phyloP scores from a whole-genome alignment of 768 basidiomycete species.

The Phaeotremella fagi region DNA sequence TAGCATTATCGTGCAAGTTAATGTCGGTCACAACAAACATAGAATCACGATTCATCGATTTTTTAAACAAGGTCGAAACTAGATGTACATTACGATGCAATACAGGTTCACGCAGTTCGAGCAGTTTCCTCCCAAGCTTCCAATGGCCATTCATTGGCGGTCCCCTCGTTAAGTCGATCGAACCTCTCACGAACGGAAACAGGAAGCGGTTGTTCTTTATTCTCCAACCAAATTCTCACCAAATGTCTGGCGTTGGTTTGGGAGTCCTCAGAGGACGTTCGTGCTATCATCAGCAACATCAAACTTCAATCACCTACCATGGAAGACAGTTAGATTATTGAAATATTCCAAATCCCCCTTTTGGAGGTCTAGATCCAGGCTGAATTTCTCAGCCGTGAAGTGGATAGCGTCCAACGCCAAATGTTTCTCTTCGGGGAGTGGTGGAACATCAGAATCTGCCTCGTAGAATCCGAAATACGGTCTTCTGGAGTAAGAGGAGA shows the following conservation, averaged over 20 bases:
- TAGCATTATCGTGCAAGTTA: too few species aligned
- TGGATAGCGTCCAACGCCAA: slow-evolving; percentile 27
- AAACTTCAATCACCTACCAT: slow-evolving; percentile 8
- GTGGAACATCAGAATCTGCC: slow-evolving; percentile 10
- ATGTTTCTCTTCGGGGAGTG: slow-evolving; percentile 21
- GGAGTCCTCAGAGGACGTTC: slow-evolving; percentile 19
- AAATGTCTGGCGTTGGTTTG: slow-evolving; percentile 19
- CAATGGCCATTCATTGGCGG: slow-evolving; percentile 12
- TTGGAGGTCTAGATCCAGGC: slow-evolving; percentile 22
- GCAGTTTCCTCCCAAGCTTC: slow-evolving; percentile 24
- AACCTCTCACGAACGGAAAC: slow-evolving; percentile 1
- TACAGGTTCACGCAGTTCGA: too few species aligned
- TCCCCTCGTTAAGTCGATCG: not conserved
- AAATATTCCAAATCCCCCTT: slow-evolving; percentile 31
- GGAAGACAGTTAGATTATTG: slow-evolving; percentile 23
- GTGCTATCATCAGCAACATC: slow-evolving; percentile 9
- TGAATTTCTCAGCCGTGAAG: slow-evolving; percentile 27
- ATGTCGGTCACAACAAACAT: too few species aligned
- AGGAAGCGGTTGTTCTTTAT: slow-evolving; percentile 14
- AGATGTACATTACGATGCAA: too few species aligned
- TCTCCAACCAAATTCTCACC: slow-evolving; percentile 16
- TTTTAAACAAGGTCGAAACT: too few species aligned
- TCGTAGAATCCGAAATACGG: slow-evolving; percentile 30
- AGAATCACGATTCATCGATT: too few species aligned
- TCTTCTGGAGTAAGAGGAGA: slow-evolving; percentile 20